A percentile compares a stretch with the other conserved stretches of the same genome.
phyloP scores from a whole-genome alignment of 2,329 filamentous ascomycete species.

The Alternaria triticimaculans region DNA sequence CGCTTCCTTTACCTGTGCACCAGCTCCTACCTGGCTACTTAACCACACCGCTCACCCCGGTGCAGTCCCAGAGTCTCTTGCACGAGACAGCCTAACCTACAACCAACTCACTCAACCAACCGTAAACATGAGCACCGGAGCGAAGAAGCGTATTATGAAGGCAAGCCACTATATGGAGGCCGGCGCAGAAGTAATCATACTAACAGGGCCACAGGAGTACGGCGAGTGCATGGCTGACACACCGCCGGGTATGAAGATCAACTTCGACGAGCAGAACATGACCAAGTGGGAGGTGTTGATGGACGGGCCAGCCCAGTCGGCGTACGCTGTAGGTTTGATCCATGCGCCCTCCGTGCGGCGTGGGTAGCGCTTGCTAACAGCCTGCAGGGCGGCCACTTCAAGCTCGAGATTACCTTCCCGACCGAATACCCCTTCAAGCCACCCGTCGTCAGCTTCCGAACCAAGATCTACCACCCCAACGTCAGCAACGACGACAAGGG shows the following conservation, averaged over 20 bases:
- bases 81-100: constrained; percentile 7
- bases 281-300: constrained; percentile 72
- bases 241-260: constrained; percentile 49
- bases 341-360: not conserved
- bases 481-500: constrained; percentile 86
- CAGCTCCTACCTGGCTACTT: not conserved
- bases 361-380: constrained; percentile 14
- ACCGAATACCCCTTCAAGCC: constrained; percentile 90
- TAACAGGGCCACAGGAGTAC: constrained; percentile 41
- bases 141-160: constrained; percentile 57
- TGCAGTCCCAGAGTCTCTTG: constrained; percentile 9
- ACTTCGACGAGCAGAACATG: constrained; percentile 67
- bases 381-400: constrained; percentile 72
- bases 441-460: constrained; percentile 78
- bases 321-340: constrained; percentile 64
- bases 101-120: not conserved
- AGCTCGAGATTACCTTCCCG: constrained; percentile 74
- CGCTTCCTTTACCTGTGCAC: not conserved
- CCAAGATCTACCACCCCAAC: constrained; percentile 96
- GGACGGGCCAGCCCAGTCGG: constrained; percentile 69
- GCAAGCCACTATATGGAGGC: constrained; percentile 28
- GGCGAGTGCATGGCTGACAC: constrained; percentile 46
- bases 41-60: not conserved
- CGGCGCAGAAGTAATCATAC: not conserved
- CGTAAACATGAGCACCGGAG: constrained; percentile 45